phyloP scores from a whole-genome alignment of 2,329 filamentous ascomycete genomes.

The Ophiostoma quercus region DNA sequence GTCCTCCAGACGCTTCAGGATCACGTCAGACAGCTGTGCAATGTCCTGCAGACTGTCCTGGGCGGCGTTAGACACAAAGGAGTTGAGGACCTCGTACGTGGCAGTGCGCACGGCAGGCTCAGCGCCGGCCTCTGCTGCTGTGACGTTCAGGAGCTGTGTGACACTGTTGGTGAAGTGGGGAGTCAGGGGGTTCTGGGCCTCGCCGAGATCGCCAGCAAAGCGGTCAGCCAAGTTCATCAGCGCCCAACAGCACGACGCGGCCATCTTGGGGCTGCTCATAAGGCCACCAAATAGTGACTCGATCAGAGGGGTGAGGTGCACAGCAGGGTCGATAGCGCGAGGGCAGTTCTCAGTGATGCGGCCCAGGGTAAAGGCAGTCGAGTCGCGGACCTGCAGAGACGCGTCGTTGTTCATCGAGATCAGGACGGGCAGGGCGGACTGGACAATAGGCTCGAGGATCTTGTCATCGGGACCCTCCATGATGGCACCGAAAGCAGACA shows the following conservation, averaged over 20 bases:
- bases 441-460: constrained; percentile 86
- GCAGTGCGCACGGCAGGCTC: constrained; percentile 90
- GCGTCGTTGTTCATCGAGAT: constrained; percentile 89
- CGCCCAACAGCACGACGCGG: constrained; percentile 96
- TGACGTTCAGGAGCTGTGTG: constrained; percentile 76
- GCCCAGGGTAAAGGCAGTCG: constrained; percentile 89
- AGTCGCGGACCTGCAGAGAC: constrained; percentile 88
- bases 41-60: constrained; percentile 77
- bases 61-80: constrained; percentile 87
- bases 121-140: constrained; percentile 61
- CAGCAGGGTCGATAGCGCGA: constrained; percentile 78
- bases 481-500: constrained; percentile 95
- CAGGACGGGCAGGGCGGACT: constrained; percentile 86
- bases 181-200: constrained; percentile 73
- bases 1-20: constrained; percentile 84
- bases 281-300: constrained; percentile 84
- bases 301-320: constrained; percentile 80
- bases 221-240: constrained; percentile 97
- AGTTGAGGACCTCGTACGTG: constrained; percentile 93
- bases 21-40: constrained; percentile 76
- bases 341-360: constrained; percentile 93
- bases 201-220: constrained; percentile 81
- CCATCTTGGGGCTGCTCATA: constrained; percentile 91
- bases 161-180: constrained; percentile 92
- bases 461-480: constrained; percentile 97